Evolutionary conservation across 2,329 filamentous ascomycete genomes (phyloP).

Genomic region (Colletotrichum liaoningense): DNA sequence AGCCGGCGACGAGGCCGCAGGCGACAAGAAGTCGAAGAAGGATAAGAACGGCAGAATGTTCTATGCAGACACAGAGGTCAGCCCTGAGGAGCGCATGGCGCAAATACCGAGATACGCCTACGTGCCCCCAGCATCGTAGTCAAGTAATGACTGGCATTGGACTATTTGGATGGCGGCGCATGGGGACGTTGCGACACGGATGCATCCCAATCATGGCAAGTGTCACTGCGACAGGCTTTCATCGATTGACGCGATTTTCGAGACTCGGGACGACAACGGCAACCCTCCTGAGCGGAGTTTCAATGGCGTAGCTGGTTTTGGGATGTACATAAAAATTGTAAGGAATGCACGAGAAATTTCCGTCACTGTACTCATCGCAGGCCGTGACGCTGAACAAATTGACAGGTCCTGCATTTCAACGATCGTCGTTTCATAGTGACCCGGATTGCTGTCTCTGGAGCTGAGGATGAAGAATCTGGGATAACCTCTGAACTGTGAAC

Average conservation of each 20-base stretch:
- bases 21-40: conserved; percentile 76
- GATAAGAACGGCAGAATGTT: conserved; percentile 79
- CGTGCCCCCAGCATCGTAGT: conserved; percentile 50
- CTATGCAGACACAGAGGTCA: conserved; percentile 83
- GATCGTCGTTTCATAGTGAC: not conserved
- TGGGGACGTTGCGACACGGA: not conserved
- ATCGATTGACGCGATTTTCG: conserved; percentile 12
- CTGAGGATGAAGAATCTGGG: not conserved
- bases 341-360: conserved; percentile 27
- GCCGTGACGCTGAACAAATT: conserved; percentile 30
- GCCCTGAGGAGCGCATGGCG: conserved; percentile 92
- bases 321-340: conserved; percentile 33
- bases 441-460: not conserved
- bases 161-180: not conserved
- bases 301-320: conserved; percentile 28
- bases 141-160: not conserved
- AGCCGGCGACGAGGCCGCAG: conserved; percentile 50
- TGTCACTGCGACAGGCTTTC: not conserved
- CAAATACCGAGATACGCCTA: conserved; percentile 80
- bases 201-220: not conserved
- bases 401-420: conserved; percentile 16
- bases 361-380: conserved; percentile 31
- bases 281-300: conserved; percentile 31
- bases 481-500: not conserved
- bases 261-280: conserved; percentile 20